Evolutionary conservation across 2,329 filamentous ascomycete species (phyloP).

Genomic region (Didymella arachidicola): DNA sequence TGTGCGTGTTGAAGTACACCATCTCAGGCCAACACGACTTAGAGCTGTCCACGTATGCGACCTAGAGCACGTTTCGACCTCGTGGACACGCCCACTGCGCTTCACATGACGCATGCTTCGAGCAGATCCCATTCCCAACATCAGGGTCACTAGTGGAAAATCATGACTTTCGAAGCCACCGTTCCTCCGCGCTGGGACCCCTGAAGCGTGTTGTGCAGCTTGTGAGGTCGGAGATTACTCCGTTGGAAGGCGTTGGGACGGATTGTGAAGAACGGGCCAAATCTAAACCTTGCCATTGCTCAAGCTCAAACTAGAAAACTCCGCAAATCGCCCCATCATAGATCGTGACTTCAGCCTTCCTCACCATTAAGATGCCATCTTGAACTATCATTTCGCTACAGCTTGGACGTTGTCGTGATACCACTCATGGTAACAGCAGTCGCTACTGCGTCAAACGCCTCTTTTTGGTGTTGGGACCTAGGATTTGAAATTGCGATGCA

Average conservation of each 20-base stretch:
- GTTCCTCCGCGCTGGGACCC: slow-evolving; percentile 24
- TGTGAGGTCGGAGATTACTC: slow-evolving; percentile 28
- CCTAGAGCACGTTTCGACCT: slow-evolving; percentile 8
- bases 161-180: slow-evolving; percentile 17
- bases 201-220: slow-evolving; percentile 20
- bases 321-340: not conserved
- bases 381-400: not conserved
- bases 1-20: not conserved
- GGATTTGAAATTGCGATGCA: not conserved
- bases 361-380: not conserved
- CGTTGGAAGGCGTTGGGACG: slow-evolving; percentile 26
- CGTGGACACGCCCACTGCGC: slow-evolving; percentile 9
- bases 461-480: not conserved
- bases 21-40: slow-evolving; percentile 3
- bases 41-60: slow-evolving; percentile 12
- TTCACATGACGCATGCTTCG: slow-evolving; percentile 11
- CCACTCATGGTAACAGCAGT: not conserved
- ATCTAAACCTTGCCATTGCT: slow-evolving; percentile 7
- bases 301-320: slow-evolving; percentile 15
- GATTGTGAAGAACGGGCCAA: slow-evolving; percentile 13
- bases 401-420: not conserved
- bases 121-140: slow-evolving; percentile 10
- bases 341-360: not conserved
- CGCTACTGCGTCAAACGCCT: not conserved
- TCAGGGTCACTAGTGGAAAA: slow-evolving; percentile 16